Evolutionary conservation across 78 protist species (phyloP).

Genomic region (Isochrysis galbana): DNA sequence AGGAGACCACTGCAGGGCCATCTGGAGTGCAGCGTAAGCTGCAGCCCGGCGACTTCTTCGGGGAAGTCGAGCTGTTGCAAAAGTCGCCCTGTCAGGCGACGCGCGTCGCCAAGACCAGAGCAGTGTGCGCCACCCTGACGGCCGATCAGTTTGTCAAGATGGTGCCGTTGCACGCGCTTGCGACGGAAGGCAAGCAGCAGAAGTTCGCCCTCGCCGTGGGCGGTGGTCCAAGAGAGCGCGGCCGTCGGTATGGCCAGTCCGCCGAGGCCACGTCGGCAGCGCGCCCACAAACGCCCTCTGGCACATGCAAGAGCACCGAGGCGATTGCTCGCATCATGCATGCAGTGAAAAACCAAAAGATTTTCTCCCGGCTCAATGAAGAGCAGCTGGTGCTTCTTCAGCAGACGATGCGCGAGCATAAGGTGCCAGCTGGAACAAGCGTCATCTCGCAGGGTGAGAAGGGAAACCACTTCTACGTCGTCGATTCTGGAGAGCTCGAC

Average conservation of each 20-base stretch:
- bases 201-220: no score
- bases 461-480: conserved; percentile 45
- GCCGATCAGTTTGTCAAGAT: background rate
- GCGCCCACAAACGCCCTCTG: no score
- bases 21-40: no score
- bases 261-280: conserved; percentile 13
- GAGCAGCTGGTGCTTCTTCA: background rate
- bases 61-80: background rate
- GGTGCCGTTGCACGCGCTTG: background rate
- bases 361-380: background rate
- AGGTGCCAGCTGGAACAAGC: background rate
- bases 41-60: background rate
- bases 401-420: conserved; percentile 12
- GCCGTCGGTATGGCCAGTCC: background rate
- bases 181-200: background rate
- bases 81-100: background rate
- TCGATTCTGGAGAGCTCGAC: conserved; percentile 27
- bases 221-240: background rate
- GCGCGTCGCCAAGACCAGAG: no score
- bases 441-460: conserved; percentile 47
- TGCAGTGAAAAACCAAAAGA: background rate
- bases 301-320: background rate
- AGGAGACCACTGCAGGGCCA: no score
- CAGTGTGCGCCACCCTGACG: no score
- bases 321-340: background rate